These are phyloP conservation scores for Chalciporus sphaerocephalus DNA, from an alignment of 768 basidiomycete species.

Conservation along the genomic window DNA sequence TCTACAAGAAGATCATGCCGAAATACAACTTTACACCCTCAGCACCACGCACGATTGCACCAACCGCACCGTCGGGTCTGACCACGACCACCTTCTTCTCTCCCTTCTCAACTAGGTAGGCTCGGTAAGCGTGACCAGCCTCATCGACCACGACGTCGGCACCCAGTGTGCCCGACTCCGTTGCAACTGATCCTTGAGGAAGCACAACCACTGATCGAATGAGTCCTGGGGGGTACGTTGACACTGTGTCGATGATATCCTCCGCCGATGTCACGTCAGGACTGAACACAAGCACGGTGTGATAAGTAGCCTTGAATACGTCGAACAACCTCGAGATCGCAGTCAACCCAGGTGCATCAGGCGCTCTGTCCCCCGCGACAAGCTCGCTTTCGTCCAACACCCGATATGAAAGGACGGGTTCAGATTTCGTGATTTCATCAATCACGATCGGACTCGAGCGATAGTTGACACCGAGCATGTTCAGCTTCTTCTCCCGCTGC, in stretches of 20 bases:
- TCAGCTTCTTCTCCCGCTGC: conserved; percentile 4
- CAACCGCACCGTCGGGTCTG: conserved; percentile 46
- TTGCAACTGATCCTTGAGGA: conserved; percentile 1
- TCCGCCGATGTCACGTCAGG: not conserved
- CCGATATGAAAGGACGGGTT: conserved; percentile 11
- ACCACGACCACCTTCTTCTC: conserved; percentile 33
- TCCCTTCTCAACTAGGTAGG: conserved; percentile 33
- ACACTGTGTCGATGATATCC: conserved; percentile 9
- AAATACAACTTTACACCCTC: conserved; percentile 20
- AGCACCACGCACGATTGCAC: conserved; percentile 23
- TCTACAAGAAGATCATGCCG: conserved; percentile 10
- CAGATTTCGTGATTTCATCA: conserved; percentile 31
- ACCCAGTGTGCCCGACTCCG: conserved; percentile 5
- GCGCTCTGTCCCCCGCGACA: conserved; percentile 43
- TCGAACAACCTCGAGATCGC: conserved; percentile 19
- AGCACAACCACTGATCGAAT: conserved; percentile 14
- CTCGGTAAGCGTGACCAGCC: conserved; percentile 36
- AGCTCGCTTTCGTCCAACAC: conserved; percentile 24
- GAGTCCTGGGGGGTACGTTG: conserved; percentile 1
- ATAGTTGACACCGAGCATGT: conserved; percentile 35
- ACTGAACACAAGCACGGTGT: conserved; percentile 31
- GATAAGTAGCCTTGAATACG: conserved; percentile 19
- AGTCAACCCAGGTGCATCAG: conserved; percentile 37
- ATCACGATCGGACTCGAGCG: conserved; percentile 34
- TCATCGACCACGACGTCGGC: conserved; percentile 36